phyloP scores from a whole-genome alignment of 331 rosid species.

The Arachis monticola region DNA sequence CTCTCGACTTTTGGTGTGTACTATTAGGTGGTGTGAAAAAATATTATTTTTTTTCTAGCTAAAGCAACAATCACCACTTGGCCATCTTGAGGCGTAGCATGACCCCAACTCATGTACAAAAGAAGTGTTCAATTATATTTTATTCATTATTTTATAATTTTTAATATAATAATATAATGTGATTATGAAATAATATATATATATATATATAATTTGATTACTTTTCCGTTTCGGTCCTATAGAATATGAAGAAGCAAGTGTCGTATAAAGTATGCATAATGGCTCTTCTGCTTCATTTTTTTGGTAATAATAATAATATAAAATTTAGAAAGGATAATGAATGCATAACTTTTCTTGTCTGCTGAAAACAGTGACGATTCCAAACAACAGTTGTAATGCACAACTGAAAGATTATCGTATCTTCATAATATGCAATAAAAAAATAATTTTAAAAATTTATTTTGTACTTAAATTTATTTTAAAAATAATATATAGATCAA shows the following conservation, averaged over 20 bases:
- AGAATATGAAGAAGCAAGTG: not conserved
- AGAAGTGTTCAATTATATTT: not conserved
- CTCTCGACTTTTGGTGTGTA: slow-evolving; percentile 22
- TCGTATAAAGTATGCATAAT: not conserved
- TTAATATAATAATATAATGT: not conserved
- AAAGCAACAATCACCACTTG: not conserved
- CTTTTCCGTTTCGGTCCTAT: not conserved
- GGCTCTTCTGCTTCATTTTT: too few relatives aligned
- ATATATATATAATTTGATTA: not conserved
- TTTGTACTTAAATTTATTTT: too few relatives aligned
- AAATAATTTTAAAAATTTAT: too few relatives aligned
- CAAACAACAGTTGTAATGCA: too few relatives aligned
- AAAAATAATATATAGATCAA: too few relatives aligned
- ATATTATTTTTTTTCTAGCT: not conserved
- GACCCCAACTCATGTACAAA: slow-evolving; percentile 11
- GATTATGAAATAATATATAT: not conserved
- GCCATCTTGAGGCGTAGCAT: slow-evolving; percentile 21
- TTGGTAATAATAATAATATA: too few relatives aligned
- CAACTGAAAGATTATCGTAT: too few relatives aligned
- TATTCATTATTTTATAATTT: too few relatives aligned
- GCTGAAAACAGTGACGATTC: too few relatives aligned
- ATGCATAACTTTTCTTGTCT: too few relatives aligned
- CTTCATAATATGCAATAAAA: too few relatives aligned
- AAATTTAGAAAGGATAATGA: too few relatives aligned
- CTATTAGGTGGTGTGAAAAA: not conserved